Conservation (phyloP, 805 yeast species). For the Lipomyces yamanashiensis region DNA sequence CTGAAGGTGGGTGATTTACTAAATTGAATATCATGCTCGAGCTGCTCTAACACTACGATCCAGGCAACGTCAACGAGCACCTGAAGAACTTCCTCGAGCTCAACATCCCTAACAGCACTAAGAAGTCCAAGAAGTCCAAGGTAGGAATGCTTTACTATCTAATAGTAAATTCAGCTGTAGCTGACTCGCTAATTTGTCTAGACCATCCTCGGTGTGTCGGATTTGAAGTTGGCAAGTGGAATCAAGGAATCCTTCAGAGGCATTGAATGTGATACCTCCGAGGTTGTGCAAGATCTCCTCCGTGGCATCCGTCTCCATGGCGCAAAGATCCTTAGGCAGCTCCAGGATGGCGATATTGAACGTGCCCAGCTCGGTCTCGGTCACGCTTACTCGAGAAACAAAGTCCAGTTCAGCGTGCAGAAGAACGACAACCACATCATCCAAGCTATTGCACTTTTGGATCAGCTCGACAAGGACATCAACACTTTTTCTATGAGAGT, state of each 20-base stretch:
- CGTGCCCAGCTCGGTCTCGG: slow-evolving; percentile 98
- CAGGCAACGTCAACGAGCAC: slow-evolving; percentile 78
- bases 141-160: neutral
- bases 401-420: slow-evolving; percentile 98
- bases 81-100: slow-evolving; percentile 86
- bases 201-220: slow-evolving; percentile 83
- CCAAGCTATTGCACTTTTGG: slow-evolving; percentile 96
- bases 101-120: slow-evolving; percentile 80
- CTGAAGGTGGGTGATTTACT: slow-evolving; percentile 65
- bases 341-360: slow-evolving; percentile 93
- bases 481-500: slow-evolving; percentile 97
- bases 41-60: neutral
- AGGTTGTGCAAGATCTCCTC: slow-evolving; percentile 89
- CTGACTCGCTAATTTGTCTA: neutral
- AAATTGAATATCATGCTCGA: neutral
- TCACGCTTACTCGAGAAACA: slow-evolving; percentile 98
- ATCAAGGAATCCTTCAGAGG: slow-evolving; percentile 88
- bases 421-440: slow-evolving; percentile 99
- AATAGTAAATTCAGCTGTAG: neutral
- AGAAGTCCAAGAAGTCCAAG: slow-evolving; percentile 59
- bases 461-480: slow-evolving; percentile 97
- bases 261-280: slow-evolving; percentile 88
- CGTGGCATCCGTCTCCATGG: slow-evolving; percentile 95
- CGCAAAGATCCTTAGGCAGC: slow-evolving; percentile 82
- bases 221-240: slow-evolving; percentile 93